Evolutionary conservation across 2,329 filamentous ascomycete genomes (phyloP).

Genomic region (Colletotrichum godetiae): DNA sequence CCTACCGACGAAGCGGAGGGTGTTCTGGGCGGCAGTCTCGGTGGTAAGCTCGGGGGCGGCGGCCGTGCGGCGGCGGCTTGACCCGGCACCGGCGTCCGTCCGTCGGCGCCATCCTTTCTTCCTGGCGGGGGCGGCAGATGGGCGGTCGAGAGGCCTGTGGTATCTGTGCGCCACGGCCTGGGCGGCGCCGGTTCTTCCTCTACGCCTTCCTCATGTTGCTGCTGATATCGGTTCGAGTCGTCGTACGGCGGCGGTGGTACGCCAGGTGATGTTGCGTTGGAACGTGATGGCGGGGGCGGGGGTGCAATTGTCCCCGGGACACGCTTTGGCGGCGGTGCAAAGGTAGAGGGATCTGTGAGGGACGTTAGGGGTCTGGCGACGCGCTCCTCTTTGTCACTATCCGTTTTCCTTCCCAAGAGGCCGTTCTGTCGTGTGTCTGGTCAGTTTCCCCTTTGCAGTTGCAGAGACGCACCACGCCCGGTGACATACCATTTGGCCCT

Average conservation of each 20-base stretch:
- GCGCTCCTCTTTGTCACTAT: constrained; percentile 47
- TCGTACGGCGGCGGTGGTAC: constrained; percentile 33
- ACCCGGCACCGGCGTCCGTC: constrained; percentile 42
- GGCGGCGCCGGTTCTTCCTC: constrained; percentile 60
- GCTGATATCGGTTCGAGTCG: constrained; percentile 30
- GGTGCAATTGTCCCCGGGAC: constrained; percentile 40
- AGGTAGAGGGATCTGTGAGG: constrained; percentile 80
- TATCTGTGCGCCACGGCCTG: constrained; percentile 75
- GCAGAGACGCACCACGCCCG: not conserved
- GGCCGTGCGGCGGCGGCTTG: constrained; percentile 41
- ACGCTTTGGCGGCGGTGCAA: constrained; percentile 84
- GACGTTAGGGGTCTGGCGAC: constrained; percentile 71
- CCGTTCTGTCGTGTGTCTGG: constrained; percentile 52
- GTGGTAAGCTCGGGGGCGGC: constrained; percentile 76
- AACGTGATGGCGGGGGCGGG: constrained; percentile 39
- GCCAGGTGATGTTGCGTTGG: constrained; percentile 51
- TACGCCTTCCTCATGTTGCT: constrained; percentile 41
- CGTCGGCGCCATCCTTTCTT: constrained; percentile 56
- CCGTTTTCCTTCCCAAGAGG: constrained; percentile 55
- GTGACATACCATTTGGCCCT: constrained; percentile 57
- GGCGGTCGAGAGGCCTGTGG: constrained; percentile 76
- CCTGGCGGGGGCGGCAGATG: constrained; percentile 78
- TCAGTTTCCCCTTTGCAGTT: constrained; percentile 8
- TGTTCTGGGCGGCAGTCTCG: constrained; percentile 68
- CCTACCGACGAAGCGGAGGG: constrained; percentile 44